Evolutionary conservation across 2,329 filamentous ascomycete species (phyloP), one percentile per base, ranked within the genome.

Genomic region (Drechslerella dactyloides): DNA sequence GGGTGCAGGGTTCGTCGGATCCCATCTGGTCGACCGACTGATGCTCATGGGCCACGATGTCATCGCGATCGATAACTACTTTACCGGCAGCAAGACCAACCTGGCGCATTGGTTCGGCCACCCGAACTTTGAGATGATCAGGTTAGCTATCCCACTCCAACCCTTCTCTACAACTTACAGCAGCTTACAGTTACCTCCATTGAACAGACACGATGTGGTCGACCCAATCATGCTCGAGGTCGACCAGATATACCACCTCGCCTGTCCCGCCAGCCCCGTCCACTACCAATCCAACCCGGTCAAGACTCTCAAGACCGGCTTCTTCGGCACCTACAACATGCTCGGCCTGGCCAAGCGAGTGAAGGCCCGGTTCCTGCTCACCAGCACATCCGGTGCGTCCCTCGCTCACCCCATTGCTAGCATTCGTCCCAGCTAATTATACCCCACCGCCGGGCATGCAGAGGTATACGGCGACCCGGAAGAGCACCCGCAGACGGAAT

Each of bases 191-290:
- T 13, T 42, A 21, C 24, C 21, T 61, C 48, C 61, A 42, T 17
- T 7, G 7, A 11, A 52, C 53, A 76, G 76, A 46, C 75, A 77
- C 60, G 76, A 77, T 65, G 75, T 77, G 54, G 75, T 77, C 60
- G 75, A 77, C 59, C 74, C 74, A 48, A 74, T 77, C 37, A 72
- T 77, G 37, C 53, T 77, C 21, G 75, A 76, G 48, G 74, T 79
- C 42, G 74, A 78, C 72, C 76, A 77, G 57, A 77, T 79, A 59
- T 79, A 78, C 72, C 77, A 79, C 56, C 74, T 79, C 21, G 78
- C 78, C 8, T 79, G 78, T 60, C 78, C 78, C 5, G 78, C 77
- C 13, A 78, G 77, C 55, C 77, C 77, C 1, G 73, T 76, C 2
- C 77, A 78, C 55, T 79, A 78, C 69, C 77, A 78, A 58, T 76